These are phyloP conservation scores for Crassisporium funariophilum DNA, from an alignment of 768 basidiomycete species.

Conservation along the genomic window DNA sequence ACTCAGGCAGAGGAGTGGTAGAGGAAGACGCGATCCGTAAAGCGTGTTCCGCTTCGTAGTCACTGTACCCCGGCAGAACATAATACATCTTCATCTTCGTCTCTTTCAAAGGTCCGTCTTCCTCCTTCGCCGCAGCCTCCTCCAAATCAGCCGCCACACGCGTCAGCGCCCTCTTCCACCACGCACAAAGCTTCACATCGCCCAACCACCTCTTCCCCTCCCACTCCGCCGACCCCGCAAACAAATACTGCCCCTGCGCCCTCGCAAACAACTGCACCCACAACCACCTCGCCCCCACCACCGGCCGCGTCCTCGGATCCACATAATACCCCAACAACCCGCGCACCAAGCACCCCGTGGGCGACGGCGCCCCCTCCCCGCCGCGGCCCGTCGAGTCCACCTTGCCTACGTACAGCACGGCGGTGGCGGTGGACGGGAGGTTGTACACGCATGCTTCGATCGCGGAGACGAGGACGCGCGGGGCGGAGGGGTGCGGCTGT, in stretches of 20 bases:
- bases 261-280: conserved; percentile 92
- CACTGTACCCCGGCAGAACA: conserved; percentile 68
- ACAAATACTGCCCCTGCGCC: conserved; percentile 90
- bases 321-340: conserved; percentile 67
- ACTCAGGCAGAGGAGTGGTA: conserved; percentile 9
- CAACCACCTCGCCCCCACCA: conserved; percentile 53
- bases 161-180: conserved; percentile 87
- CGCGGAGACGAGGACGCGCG: conserved; percentile 71
- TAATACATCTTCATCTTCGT: conserved; percentile 47
- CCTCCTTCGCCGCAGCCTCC: conserved; percentile 8
- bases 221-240: conserved; percentile 81
- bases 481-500: conserved; percentile 39
- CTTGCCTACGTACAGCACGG: conserved; percentile 89
- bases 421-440: conserved; percentile 65
- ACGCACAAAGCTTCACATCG: conserved; percentile 81
- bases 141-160: conserved; percentile 50
- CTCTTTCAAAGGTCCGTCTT: conserved; percentile 15
- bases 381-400: conserved; percentile 90
- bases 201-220: conserved; percentile 70
- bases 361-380: conserved; percentile 56
- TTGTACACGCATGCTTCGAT: conserved; percentile 79
- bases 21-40: conserved; percentile 42
- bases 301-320: conserved; percentile 62
- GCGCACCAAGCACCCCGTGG: conserved; percentile 69
- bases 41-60: conserved; percentile 65